Base-by-base conservation (phyloP, 495 filamentous ascomycete genomes). In the Parathielavia appendiculata region DNA sequence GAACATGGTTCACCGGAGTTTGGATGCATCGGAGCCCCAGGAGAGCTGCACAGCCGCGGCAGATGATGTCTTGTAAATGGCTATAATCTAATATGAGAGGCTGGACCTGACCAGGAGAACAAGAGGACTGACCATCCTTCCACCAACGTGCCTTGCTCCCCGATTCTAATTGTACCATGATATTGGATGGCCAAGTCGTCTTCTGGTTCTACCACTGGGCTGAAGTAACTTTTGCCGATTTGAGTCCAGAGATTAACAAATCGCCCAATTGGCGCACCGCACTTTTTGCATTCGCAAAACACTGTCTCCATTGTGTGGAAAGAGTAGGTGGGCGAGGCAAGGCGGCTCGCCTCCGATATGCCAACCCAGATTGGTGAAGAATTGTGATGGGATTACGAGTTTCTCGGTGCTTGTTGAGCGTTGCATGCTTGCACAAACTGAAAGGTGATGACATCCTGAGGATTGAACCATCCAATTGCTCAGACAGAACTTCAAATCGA, bases 161-260 rank as follows among this genome's bases (percentile, higher is more conserved):
- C 72, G 0, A 56, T 30, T 10, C 63, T 58, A 20, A 65, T 49
- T 5, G 55, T 51, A 36, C 65, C 69, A 10, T 58, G 55, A 22
- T 36, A 19, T 17, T 39, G 36, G 20, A 70, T 39, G 11, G 58
- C 58, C 16, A 65, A 52, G 35, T 50, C 56, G 40, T 63, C 56
- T 0, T 63, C 59, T 5, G 58, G n/a, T 10, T 63, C 58, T 22
- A 72, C 49, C 22, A 75, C 62, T 30, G 77, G 76, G 43, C 69
- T 75, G 43, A 71, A 68, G 58, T 79, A 76, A 22, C 58, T 67
- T 45, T 71, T 74, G 19, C 73, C 75, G 50, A 81, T 69, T 32
- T 72, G 65, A 6, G 58, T 70, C 77, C 76, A 80, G 10, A 72
- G 50, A 54, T 80, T 79, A 56, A 64, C 23, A 36, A 75, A 75